Conservation (phyloP, 371 early-diverging fungal genomes). For the Circinella umbellata region DNA sequence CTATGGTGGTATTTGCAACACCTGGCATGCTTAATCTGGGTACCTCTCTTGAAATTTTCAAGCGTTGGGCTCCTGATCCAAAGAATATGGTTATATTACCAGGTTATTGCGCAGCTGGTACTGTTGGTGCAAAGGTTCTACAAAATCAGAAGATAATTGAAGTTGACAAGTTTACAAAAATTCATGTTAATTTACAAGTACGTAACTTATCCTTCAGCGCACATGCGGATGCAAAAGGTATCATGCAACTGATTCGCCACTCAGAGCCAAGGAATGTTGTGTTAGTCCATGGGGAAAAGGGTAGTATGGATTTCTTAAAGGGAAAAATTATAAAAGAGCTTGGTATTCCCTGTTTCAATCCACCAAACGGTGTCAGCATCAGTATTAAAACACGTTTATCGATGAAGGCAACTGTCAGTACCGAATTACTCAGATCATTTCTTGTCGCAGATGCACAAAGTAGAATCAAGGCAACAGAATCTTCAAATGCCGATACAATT, state of each 20-base stretch:
- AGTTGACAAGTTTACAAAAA: constrained; percentile 73
- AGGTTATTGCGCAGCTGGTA: constrained; percentile 94
- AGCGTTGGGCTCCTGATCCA: constrained; percentile 86
- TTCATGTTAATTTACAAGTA: constrained; percentile 92
- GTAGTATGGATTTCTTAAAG: constrained; percentile 89
- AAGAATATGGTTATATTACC: constrained; percentile 95
- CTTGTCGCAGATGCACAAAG: constrained; percentile 12
- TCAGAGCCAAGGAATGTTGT: constrained; percentile 95
- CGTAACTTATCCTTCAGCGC: constrained; percentile 98
- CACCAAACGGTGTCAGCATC: constrained; percentile 85
- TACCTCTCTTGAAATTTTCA: constrained; percentile 84
- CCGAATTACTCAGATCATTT: constrained; percentile 52
- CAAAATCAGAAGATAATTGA: constrained; percentile 87
- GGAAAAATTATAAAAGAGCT: constrained; percentile 84
- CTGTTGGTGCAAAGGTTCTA: constrained; percentile 95
- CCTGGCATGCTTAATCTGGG: constrained; percentile 95
- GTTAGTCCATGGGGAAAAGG: constrained; percentile 98
- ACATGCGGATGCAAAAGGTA: constrained; percentile 99
- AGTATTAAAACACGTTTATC: constrained; percentile 67
- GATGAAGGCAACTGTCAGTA: constrained; percentile 62
- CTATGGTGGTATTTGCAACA: constrained; percentile 95
- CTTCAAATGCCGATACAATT: neutral
- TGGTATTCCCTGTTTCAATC: constrained; percentile 85
- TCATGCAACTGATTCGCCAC: constrained; percentile 95
- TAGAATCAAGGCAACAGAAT: neutral